Evolutionary conservation across 768 basidiomycete species (phyloP).

Genomic region (Amanita polypyramis): DNA sequence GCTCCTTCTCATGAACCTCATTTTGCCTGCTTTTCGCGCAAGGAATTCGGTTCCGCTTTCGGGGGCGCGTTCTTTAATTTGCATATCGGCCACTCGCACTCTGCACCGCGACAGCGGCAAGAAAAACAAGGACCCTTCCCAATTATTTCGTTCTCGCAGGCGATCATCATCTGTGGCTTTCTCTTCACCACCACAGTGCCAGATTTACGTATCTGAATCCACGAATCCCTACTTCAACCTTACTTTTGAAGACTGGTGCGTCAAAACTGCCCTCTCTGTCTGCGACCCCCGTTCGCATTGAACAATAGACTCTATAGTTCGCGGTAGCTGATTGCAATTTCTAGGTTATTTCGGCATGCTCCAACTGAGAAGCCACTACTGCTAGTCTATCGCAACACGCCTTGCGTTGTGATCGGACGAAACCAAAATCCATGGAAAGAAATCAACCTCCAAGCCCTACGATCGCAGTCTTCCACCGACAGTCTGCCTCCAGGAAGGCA

Average conservation of each 20-base stretch:
- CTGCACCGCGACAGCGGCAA: background rate
- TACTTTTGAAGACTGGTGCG: slow-evolving; percentile 82
- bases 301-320: too few relatives aligned
- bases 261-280: slow-evolving; percentile 1
- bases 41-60: background rate
- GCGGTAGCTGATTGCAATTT: background rate
- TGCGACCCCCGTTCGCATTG: background rate
- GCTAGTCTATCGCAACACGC: slow-evolving; percentile 77
- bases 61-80: background rate
- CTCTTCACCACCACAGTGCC: slow-evolving; percentile 23
- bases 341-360: slow-evolving; percentile 61
- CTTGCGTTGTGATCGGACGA: slow-evolving; percentile 88
- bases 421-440: slow-evolving; percentile 99
- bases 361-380: slow-evolving; percentile 59
- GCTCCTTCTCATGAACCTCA: background rate
- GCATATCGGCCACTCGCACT: background rate
- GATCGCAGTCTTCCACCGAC: slow-evolving; percentile 16
- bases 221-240: slow-evolving; percentile 85
- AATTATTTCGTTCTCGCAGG: background rate
- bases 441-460: slow-evolving; percentile 61
- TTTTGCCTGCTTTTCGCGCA: background rate
- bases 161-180: background rate
- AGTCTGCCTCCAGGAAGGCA: background rate
- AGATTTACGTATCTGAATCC: slow-evolving; percentile 67
- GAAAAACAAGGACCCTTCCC: too few relatives aligned